phyloP scores from a whole-genome alignment of 495 filamentous ascomycete species.

The Aspergillus mulundensis region DNA sequence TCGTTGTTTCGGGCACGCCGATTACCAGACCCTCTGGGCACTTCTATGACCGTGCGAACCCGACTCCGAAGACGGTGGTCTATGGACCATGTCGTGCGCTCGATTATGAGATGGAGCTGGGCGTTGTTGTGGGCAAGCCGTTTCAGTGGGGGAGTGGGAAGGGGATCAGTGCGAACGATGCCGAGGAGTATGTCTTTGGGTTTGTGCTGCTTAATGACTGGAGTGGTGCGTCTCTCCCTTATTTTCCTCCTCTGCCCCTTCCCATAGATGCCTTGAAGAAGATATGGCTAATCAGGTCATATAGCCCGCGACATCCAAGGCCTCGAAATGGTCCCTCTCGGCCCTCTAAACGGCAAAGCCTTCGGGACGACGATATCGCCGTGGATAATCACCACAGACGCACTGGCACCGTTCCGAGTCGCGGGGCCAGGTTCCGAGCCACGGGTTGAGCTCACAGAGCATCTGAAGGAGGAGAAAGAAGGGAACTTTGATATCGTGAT shows the following conservation, averaged over 20 bases:
- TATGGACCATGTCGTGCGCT: constrained; percentile 57
- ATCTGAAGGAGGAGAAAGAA: constrained; percentile 56
- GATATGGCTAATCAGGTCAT: not conserved
- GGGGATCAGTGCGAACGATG: constrained; percentile 39
- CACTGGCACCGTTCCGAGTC: constrained; percentile 57
- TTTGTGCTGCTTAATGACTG: constrained; percentile 86
- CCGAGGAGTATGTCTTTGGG: constrained; percentile 73
- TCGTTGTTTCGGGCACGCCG: constrained; percentile 67
- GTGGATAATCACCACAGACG: constrained; percentile 79
- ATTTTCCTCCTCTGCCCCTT: not conserved
- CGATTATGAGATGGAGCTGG: constrained; percentile 83
- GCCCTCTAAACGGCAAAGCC: constrained; percentile 61
- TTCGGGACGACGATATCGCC: constrained; percentile 76
- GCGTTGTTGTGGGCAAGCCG: constrained; percentile 61
- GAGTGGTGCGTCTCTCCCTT: constrained; percentile 68
- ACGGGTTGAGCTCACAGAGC: constrained; percentile 51
- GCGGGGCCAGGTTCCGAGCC: constrained; percentile 47
- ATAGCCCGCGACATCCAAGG: constrained; percentile 37
- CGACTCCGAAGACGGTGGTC: constrained; percentile 27
- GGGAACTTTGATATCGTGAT: constrained; percentile 66
- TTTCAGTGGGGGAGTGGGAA: constrained; percentile 2
- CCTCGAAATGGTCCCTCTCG: constrained; percentile 34
- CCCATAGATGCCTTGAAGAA: too few relatives aligned
- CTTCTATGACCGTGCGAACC: constrained; percentile 43
- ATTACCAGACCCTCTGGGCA: constrained; percentile 72